Base-by-base conservation (phyloP, 345 rosid genomes). In the Nephelium lappaceum region DNA sequence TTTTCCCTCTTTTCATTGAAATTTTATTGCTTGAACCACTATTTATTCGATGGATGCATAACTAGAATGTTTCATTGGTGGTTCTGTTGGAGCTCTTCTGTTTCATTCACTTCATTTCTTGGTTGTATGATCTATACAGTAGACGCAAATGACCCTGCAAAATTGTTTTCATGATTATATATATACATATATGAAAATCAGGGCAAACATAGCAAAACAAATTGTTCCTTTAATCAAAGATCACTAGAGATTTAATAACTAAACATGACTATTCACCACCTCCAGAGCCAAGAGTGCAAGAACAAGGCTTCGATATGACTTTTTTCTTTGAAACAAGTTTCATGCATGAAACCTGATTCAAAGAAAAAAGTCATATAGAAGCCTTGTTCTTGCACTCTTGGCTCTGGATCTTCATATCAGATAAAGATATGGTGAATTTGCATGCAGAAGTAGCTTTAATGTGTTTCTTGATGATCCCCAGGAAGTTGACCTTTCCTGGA, bases 401-500 rank as follows among this genome's bases (percentile, higher is more conserved):
- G 45, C 78, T 77, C 71, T 21, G 76, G n/a, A 92, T 76, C 55
- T n/a, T 71, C 85, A 86, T 67, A n/a, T 84, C 69, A 57, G 85
- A 81, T 36, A 91, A 38, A 8, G 67, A 80, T 70, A 89, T 38
- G 0, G 76, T 72, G 21, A 89, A 82, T 12, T n/a, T 80, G 49
- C 95, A 91, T 21, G 70, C 81, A 31, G 90, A 86, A 39, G 76
- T 24, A 21, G 88, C 75, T 15, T 83, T 69, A 36, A 80, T 64
- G 27, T 85, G 89, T 77, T 55, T 78, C 76, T 84, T 88, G 78
- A 88, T 57, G 14, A 88, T 65, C 61, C 86, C 85, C 77, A 88
- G 71, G 57, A 89, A 55, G 4, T 73, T 87, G 24, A 88, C 80
- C 74, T 82, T 81, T 0, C 97, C 93, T 0, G 94, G 92, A 78